These are phyloP conservation scores for Vitis amurensis DNA, from an alignment of 164 flowering plant species.

Conservation along the genomic window DNA sequence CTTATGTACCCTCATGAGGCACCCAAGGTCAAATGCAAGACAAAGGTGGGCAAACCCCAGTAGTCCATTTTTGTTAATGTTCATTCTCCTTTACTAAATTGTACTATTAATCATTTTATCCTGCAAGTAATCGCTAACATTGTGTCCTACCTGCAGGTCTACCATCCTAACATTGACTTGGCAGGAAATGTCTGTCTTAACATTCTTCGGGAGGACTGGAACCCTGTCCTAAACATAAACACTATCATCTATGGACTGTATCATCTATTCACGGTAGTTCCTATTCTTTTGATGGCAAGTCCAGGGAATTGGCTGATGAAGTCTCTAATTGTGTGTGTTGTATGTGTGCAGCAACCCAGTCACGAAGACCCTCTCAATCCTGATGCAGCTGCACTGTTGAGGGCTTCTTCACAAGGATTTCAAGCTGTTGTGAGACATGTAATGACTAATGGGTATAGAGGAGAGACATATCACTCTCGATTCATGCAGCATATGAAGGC, in stretches of 20 bases:
- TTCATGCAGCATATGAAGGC: constrained; percentile 8
- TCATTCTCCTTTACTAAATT: neutral
- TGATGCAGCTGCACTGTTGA: constrained; percentile 45
- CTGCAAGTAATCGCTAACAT: neutral
- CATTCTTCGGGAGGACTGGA: constrained; percentile 55
- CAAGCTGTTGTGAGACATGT: constrained; percentile 37
- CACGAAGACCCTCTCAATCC: constrained; percentile 49
- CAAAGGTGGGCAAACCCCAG: constrained; percentile 28
- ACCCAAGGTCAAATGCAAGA: constrained; percentile 54
- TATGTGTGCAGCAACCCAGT: constrained; percentile 38
- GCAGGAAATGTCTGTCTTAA: constrained; percentile 54
- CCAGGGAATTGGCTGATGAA: neutral
- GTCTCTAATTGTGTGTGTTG: neutral
- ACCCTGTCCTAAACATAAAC: constrained; percentile 48
- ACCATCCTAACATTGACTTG: constrained; percentile 50
- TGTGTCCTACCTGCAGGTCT: constrained; percentile 24
- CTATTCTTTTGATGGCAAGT: neutral
- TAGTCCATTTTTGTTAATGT: neutral
- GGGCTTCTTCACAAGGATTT: constrained; percentile 40
- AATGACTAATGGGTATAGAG: constrained; percentile 43
- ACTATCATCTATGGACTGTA: constrained; percentile 42
- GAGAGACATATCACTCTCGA: constrained; percentile 24
- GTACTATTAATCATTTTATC: too few species aligned
- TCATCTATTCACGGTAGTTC: constrained; percentile 46
- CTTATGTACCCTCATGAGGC: constrained; percentile 46